A percentile compares a stretch with the other conserved stretches of the same genome.
Evolutionary conservation across 768 basidiomycete species (phyloP).

Genomic region (Trametes punicea): DNA sequence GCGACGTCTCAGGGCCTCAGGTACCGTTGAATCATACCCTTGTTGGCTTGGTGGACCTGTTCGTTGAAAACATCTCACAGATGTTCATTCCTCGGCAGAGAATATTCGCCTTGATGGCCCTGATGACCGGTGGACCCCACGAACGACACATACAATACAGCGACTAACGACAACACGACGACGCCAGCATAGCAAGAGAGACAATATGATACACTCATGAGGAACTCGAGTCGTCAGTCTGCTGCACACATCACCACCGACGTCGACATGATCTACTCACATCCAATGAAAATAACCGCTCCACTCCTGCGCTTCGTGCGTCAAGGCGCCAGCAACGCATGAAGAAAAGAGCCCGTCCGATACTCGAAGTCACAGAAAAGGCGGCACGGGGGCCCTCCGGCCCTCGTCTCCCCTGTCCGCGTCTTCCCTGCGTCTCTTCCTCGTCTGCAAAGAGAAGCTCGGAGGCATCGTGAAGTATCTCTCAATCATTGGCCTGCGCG

Average conservation of each 20-base stretch:
- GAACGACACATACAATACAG: no score
- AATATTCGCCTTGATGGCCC: no score
- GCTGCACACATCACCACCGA: background rate
- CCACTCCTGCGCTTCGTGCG: background rate
- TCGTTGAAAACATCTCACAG: no score
- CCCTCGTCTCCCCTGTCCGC: conserved; percentile 23
- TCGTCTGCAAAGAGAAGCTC: conserved; percentile 19
- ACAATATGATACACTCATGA: background rate
- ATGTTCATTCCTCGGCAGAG: no score
- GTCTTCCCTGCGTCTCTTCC: conserved; percentile 25
- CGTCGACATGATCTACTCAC: background rate
- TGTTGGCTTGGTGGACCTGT: no score
- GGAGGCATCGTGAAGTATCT: conserved; percentile 33
- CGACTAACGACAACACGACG: background rate
- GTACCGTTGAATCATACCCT: no score
- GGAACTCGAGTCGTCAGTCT: background rate
- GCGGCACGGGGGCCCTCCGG: conserved; percentile 11
- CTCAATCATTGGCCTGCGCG: conserved; percentile 36
- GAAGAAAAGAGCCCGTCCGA: background rate
- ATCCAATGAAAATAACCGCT: background rate
- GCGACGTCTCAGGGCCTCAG: no score
- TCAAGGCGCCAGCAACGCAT: background rate
- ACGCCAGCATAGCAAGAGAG: background rate
- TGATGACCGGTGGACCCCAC: no score
- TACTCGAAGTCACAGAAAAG: background rate